phyloP scores from a whole-genome alignment of 2,329 filamentous ascomycete genomes.

The Xylariales sp. region DNA sequence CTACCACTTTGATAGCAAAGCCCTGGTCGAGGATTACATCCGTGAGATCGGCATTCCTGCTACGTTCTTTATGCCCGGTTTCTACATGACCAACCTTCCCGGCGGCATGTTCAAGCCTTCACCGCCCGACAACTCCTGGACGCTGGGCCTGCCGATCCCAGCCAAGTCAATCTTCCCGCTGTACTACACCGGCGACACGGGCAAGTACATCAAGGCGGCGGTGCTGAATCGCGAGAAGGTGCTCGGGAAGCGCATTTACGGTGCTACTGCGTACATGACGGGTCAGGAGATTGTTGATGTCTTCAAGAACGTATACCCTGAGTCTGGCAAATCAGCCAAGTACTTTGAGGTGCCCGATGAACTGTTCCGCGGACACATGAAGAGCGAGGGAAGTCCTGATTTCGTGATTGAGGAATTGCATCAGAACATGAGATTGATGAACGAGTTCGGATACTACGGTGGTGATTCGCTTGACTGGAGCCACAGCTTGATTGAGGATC shows the following conservation, averaged over 20 bases:
- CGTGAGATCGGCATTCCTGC: conserved; percentile 33
- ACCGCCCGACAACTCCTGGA: conserved; percentile 26
- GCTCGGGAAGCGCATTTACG: conserved; percentile 38
- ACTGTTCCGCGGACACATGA: conserved; percentile 34
- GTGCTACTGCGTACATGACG: conserved; percentile 37
- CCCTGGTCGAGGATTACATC: conserved; percentile 6
- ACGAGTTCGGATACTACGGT: conserved; percentile 48
- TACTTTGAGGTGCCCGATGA: conserved; percentile 33
- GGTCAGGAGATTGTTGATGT: conserved; percentile 32
- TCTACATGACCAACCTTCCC: conserved; percentile 48
- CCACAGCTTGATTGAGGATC: conserved; percentile 30
- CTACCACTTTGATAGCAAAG: conserved; percentile 27
- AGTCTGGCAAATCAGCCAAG: conserved; percentile 32
- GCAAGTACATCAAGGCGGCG: conserved; percentile 29
- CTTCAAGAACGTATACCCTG: conserved; percentile 33
- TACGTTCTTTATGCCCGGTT: conserved; percentile 44
- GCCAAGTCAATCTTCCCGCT: conserved; percentile 23
- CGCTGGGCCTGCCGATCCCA: conserved; percentile 22
- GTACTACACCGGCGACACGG: conserved; percentile 27
- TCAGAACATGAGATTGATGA: conserved; percentile 48
- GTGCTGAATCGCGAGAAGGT: conserved; percentile 28
- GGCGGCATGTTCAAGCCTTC: conserved; percentile 20
- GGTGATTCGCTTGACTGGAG: conserved; percentile 36
- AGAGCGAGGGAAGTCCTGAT: conserved; percentile 31
- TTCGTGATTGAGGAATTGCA: conserved; percentile 42